Evolutionary conservation across 2,329 filamentous ascomycete species (phyloP), one percentile per base, ranked within the genome.

Genomic region (Tolypocladium paradoxum): DNA sequence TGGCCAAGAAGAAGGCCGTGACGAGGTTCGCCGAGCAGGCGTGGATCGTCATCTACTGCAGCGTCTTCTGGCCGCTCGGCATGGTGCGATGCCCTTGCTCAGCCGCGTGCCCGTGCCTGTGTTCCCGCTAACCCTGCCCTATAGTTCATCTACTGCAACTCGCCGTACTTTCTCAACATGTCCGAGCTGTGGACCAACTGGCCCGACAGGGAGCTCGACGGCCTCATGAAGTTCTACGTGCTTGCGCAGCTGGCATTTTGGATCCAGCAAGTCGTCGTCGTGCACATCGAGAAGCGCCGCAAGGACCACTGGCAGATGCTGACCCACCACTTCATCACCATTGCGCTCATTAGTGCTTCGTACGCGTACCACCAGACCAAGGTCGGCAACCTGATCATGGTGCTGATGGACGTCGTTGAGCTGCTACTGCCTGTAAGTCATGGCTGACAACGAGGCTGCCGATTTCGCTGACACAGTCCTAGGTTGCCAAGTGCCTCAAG

Each of bases 241-340:
- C 78, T 99, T 27, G 85, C 85, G 20, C 92, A 97, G 68, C 87
- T 91, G 71, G 85, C 87, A 18, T 97, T 96, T 69, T 96, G 90
- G 87, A 70, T 96, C 47, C 92, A 97, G 73, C 91, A 96, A 72
- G 87, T 97, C 59, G 76, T 96, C 34, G 89, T 96, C 52, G 88
- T 97, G 68, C 87, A 97, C 70, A 90, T 97, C 55, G 93, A 99
- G 71, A 88, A 95, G 72, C 83, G 87, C 60, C 82, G 93, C 64
- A 97, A 97, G 73, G 93, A 99, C 63, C 87, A 96, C 70, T 87
- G 83, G 74, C 91, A 97, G 71, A 97, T 97, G 93, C 83, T 97
- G 60, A 85, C 83, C n/a, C 93, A 97, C 69, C 93, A 99, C 72
- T 81, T 97, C 64, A 84, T 97, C 67, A 99, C 93, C 18, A 88